Conservation (phyloP, 192 early-diverging fungal species). For the Podila clonocystis region DNA sequence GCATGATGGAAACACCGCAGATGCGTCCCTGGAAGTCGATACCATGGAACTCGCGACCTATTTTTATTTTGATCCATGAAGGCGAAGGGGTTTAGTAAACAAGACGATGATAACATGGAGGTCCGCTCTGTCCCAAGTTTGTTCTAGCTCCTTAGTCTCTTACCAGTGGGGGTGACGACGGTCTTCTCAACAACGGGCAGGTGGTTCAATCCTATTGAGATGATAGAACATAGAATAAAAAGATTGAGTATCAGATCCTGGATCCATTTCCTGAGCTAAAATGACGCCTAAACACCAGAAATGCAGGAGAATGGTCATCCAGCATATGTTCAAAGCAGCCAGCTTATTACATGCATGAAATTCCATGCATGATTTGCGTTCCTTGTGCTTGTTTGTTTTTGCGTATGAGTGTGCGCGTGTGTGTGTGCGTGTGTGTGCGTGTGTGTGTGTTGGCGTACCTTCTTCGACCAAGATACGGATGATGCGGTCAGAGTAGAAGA, state of each 20-base stretch:
- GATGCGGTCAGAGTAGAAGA: conserved; percentile 91
- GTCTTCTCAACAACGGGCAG: conserved; percentile 84
- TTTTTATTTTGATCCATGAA: conserved; percentile 7
- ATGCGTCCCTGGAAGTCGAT: conserved; percentile 86
- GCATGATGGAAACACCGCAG: conserved; percentile 96
- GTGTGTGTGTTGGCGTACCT: conserved; percentile 52
- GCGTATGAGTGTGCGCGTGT: too few species aligned
- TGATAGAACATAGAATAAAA: neutral
- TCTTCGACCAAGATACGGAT: conserved; percentile 93
- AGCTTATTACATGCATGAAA: too few species aligned
- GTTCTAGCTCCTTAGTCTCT: neutral
- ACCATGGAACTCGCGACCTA: conserved; percentile 72
- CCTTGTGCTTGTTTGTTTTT: neutral
- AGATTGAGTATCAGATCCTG: neutral
- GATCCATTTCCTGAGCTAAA: too few species aligned
- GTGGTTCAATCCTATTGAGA: conserved; percentile 81
- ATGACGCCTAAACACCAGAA: too few species aligned
- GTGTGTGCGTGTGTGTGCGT: too few species aligned
- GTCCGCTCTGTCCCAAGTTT: too few species aligned
- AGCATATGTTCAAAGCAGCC: too few species aligned
- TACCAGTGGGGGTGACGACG: conserved; percentile 84
- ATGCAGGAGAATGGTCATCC: too few species aligned
- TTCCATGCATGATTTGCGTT: too few species aligned
- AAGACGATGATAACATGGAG: neutral
- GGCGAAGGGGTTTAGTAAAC: conserved; percentile 15